Base-by-base conservation (phyloP, 257 asterid genomes). In the Primulina tabacum region DNA sequence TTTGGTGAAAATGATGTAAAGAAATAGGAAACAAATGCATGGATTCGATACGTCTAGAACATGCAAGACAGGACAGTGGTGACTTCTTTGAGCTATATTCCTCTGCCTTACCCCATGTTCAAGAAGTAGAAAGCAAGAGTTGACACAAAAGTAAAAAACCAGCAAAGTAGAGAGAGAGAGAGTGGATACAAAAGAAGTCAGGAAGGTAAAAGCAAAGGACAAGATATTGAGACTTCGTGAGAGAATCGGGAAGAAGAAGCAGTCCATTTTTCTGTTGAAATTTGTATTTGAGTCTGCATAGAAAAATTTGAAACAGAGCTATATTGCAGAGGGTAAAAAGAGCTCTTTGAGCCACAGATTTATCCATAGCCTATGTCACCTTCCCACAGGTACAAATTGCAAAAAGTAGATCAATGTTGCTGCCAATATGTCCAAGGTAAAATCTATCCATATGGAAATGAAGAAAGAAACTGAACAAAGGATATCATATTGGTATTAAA, bases 1-100 rank as follows among this genome's bases (percentile, higher is more conserved):
- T 52, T 65, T 55, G 68, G 67, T 57, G 40, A 62, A 68, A 69
- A 55, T 76, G 75, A 60, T 53, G 58, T 21, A 57, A 61, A 28
- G 57, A 37, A 7, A 18, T 11, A 11, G 18, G 61, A 18, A 43
- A n/a, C 28, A 18, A 37, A 52, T 38, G 60, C 34, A 52, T 24
- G 20, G 50, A 55, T 29, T 50, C 8, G 7, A 16, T 12, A 12
- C n/a, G 12, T 16, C 7, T 50, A 59, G 24, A 52, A 61, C 9
- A 60, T 20, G 17, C 29, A 67, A 64, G 56, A 60, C 53, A 7
- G 59, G 12, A 33, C 6, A 43, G 37, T 34, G 62, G 66, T 50
- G 8, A 50, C 57, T 16, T 50, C 57, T 16, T 17, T 50, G 57
- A 50, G 8, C 57, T 50, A 16, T 50, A 50, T 50, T 50, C 57